Evolutionary conservation across 805 yeast genomes (phyloP).

Genomic region (Ogataea ramenticola): DNA sequence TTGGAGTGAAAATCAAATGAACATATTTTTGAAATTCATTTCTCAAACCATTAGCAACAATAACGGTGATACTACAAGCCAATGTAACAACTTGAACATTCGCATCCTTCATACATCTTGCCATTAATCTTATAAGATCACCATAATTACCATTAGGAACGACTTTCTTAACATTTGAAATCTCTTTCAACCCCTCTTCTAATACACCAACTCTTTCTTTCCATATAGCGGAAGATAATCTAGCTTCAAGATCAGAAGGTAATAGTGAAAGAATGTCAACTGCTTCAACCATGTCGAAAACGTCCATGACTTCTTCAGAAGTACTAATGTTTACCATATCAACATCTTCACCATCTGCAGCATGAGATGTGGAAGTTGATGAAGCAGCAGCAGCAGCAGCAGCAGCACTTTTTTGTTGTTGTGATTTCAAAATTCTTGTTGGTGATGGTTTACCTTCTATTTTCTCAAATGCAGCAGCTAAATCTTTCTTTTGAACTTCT

Average conservation of each 20-base stretch:
- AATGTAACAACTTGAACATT: constrained; percentile 79
- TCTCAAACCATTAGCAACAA: constrained; percentile 61
- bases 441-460: constrained; percentile 40
- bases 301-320: constrained; percentile 39
- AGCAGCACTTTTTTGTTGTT: constrained; percentile 35
- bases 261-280: constrained; percentile 58
- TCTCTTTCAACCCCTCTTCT: constrained; percentile 49
- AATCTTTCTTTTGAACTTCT: constrained; percentile 75
- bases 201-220: constrained; percentile 84
- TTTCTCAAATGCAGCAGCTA: constrained; percentile 58
- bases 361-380: constrained; percentile 4
- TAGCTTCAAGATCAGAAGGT: constrained; percentile 52
- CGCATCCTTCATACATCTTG: constrained; percentile 79
- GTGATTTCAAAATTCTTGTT: constrained; percentile 46
- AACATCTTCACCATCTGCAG: constrained; percentile 23
- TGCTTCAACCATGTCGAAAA: constrained; percentile 65
- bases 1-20: constrained; percentile 44
- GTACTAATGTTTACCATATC: constrained; percentile 27
- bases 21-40: constrained; percentile 48
- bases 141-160: constrained; percentile 52
- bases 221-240: constrained; percentile 69
- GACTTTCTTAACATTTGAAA: constrained; percentile 44
- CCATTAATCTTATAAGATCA: constrained; percentile 52
- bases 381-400: constrained; percentile 8
- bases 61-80: constrained; percentile 61